A percentile compares a stretch with the other conserved stretches of the same genome.
Conservation (phyloP, 805 yeast species). For the Cyberlindnera xishuangbannaensis region DNA sequence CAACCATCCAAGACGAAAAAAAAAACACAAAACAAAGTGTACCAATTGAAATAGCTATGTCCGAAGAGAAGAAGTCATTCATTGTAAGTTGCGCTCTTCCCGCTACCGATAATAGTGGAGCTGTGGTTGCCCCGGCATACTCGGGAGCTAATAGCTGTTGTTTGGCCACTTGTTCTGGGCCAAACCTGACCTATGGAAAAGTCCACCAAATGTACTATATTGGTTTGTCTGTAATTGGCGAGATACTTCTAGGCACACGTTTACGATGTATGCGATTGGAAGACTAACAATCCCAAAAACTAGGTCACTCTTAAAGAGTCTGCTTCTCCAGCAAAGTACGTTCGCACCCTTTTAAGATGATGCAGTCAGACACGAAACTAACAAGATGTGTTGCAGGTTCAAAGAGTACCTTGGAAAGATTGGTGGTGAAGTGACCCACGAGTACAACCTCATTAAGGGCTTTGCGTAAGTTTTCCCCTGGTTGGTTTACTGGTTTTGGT, state of each 20-base stretch:
- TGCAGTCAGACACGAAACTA: slow-evolving; percentile 2
- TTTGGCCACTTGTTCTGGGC: too few species aligned
- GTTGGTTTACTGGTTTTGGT: too few species aligned
- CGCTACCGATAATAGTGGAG: background rate
- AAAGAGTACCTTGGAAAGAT: slow-evolving; percentile 43
- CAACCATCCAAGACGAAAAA: too few species aligned
- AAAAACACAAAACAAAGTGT: too few species aligned
- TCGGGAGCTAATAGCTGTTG: too few species aligned
- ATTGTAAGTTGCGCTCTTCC: slow-evolving; percentile 12
- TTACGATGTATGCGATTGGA: background rate
- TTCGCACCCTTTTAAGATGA: background rate
- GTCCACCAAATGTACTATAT: too few species aligned
- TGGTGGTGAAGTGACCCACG: slow-evolving; percentile 59
- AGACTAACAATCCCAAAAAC: slow-evolving; percentile 2
- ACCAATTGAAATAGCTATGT: too few species aligned
- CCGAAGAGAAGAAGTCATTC: slow-evolving; percentile 23
- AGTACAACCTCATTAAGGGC: slow-evolving; percentile 62
- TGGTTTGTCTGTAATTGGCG: too few species aligned
- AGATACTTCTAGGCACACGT: background rate
- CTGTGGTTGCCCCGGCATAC: too few species aligned
- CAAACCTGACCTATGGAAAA: too few species aligned
- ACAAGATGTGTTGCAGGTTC: slow-evolving; percentile 33
- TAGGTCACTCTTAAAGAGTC: slow-evolving; percentile 36
- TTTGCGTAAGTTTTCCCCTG: slow-evolving; percentile 38
- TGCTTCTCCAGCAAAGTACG: slow-evolving; percentile 27